Conservation (phyloP, 225 moss, liverwort and hornwort species). For the Antitrichia curtipendula region DNA sequence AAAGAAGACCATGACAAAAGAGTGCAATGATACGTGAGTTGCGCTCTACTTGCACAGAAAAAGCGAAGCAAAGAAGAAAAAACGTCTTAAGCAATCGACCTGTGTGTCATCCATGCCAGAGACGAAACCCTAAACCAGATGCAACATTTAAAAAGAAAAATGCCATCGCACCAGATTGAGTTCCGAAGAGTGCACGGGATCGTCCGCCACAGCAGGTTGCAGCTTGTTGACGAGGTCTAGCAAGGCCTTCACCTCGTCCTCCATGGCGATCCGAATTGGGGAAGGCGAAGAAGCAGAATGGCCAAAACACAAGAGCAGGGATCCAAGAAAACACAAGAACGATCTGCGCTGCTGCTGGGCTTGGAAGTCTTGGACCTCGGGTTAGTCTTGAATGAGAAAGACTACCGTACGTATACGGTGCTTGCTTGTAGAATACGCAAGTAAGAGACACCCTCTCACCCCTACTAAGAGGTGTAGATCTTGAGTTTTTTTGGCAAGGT, state of each 20-base stretch:
- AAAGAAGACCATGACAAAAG: neutral
- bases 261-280: constrained; percentile 16
- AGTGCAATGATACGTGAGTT: neutral
- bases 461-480: neutral
- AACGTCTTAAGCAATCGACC: neutral
- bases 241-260: constrained; percentile 32
- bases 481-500: neutral
- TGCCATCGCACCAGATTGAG: constrained; percentile 13
- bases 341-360: neutral
- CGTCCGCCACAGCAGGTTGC: neutral
- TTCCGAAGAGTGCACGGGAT: constrained; percentile 8
- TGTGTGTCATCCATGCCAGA: neutral
- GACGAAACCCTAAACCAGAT: neutral
- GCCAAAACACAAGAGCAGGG: neutral
- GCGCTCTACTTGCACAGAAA: neutral
- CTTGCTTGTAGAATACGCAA: neutral
- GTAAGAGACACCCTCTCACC: neutral
- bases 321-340: neutral
- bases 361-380: neutral
- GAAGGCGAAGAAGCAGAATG: neutral
- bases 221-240: constrained; percentile 24
- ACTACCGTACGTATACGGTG: neutral
- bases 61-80: neutral
- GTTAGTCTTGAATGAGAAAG: neutral
- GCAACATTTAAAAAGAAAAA: neutral